Evolutionary conservation across 306 rosid species (phyloP).

Genomic region (Mimosa bimucronata): DNA sequence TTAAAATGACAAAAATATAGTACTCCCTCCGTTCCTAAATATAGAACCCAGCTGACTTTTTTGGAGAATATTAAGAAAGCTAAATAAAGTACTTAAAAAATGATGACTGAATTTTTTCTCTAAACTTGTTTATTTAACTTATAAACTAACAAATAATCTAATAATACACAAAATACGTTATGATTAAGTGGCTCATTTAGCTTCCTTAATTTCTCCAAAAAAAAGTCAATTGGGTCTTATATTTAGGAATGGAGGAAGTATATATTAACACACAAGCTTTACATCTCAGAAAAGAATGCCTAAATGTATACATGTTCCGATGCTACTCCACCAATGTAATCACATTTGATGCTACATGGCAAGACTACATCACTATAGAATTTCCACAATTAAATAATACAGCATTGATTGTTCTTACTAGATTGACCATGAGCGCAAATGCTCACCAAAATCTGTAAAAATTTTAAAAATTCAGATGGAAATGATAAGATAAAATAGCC

Average conservation of each 20-base stretch:
- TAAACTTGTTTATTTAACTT: too few relatives aligned
- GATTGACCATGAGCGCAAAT: constrained; percentile 12
- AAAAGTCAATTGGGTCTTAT: too few relatives aligned
- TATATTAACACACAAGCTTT: not conserved
- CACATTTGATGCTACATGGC: constrained; percentile 3
- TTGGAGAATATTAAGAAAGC: too few relatives aligned
- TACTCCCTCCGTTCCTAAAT: not conserved
- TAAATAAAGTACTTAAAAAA: too few relatives aligned
- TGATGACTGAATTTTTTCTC: too few relatives aligned
- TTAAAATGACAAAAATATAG: not conserved
- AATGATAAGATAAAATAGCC: not conserved
- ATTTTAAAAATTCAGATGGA: constrained; percentile 22
- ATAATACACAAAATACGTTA: too few relatives aligned
- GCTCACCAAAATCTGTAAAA: not conserved
- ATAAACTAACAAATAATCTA: too few relatives aligned
- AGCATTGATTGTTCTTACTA: constrained; percentile 14
- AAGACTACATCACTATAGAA: not conserved
- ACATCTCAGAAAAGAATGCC: not conserved
- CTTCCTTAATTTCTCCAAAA: too few relatives aligned
- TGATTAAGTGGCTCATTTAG: too few relatives aligned
- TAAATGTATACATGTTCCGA: constrained; percentile 8
- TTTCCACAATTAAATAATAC: constrained; percentile 17
- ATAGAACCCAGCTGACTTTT: too few relatives aligned
- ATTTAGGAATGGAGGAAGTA: not conserved
- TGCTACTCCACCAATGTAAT: constrained; percentile 11